Evolutionary conservation across 805 yeast genomes (phyloP), one percentile per base, ranked within the genome.

Genomic region (Huiozyma sinensis): DNA sequence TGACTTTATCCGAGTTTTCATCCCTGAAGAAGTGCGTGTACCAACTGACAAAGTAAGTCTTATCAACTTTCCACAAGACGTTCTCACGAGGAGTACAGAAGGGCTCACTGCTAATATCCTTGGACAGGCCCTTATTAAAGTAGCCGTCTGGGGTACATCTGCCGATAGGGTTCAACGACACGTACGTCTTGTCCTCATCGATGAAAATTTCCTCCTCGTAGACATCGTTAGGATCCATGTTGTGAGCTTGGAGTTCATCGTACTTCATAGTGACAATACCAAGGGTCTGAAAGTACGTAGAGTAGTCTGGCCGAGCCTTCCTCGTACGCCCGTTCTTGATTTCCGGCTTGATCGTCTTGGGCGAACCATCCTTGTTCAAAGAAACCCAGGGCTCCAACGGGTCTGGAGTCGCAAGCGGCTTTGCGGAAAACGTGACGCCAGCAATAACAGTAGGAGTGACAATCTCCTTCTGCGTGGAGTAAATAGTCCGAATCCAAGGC

Each of bases 81-180:
- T 77, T 72, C 53, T 83, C 89, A 32, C 67, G 69, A 9, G 95
- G 96, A 17, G 84, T 75, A 62, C 96, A 87, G 62, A 86, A 84
- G n/a, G 96, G 96, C 42, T 70, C 92, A 35, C 87, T 75, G 1
- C 66, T 54, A 12, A 64, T 59, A 43, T 67, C 63, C 51, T 77
- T 77, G 30, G 78, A 80, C 33, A 68, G 47, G 7, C 89, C 90
- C 57, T 79, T 81, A 51, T 70, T 73, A 55, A 67, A 71, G 58
- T 83, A 87, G 40, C 74, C 64, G 43, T 81, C 81, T 2, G 96
- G 96, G 4, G 88, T 83, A 65, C 96, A 87, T 64, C 95, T 73
- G 56, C 85, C 73, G 40, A 87, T 61, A 0, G 96, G 96, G 56
- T 81, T 83, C 58, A 87, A 68, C 13, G 72, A 65, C 28, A 77